phyloP scores from a whole-genome alignment of 2,329 filamentous ascomycete genomes.

The Cladosporium sp. region DNA sequence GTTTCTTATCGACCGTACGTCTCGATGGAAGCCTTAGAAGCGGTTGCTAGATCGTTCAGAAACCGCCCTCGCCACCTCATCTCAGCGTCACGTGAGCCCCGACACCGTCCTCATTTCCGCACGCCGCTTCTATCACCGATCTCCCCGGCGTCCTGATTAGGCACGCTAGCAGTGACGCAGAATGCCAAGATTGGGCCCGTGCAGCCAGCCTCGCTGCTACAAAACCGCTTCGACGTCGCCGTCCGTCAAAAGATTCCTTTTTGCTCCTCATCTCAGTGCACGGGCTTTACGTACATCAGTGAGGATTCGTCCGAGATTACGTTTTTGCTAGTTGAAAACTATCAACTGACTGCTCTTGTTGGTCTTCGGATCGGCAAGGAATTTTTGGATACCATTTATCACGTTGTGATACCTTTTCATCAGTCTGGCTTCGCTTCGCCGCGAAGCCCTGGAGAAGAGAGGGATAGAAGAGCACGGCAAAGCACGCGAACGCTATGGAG shows the following conservation, averaged over 20 bases:
- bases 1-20: not conserved
- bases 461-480: not conserved
- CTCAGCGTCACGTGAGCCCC: not conserved
- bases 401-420: constrained; percentile 18
- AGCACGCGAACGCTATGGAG: not conserved
- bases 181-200: not conserved
- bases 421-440: constrained; percentile 10
- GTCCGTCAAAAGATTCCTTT: too few species aligned
- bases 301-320: constrained; percentile 84
- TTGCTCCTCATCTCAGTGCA: too few species aligned
- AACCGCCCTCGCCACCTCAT: not conserved
- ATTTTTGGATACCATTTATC: constrained; percentile 63
- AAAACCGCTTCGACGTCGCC: too few species aligned
- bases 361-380: constrained; percentile 71
- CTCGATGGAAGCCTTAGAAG: not conserved
- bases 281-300: constrained; percentile 79
- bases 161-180: not conserved
- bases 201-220: too few species aligned
- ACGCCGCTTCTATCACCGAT: not conserved
- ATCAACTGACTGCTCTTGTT: constrained; percentile 73
- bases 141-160: not conserved
- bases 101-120: not conserved
- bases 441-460: constrained; percentile 17
- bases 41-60: not conserved
- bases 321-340: constrained; percentile 93